phyloP scores from a whole-genome alignment of 2,329 filamentous ascomycete species.

The Pochonia chlamydosporia region DNA sequence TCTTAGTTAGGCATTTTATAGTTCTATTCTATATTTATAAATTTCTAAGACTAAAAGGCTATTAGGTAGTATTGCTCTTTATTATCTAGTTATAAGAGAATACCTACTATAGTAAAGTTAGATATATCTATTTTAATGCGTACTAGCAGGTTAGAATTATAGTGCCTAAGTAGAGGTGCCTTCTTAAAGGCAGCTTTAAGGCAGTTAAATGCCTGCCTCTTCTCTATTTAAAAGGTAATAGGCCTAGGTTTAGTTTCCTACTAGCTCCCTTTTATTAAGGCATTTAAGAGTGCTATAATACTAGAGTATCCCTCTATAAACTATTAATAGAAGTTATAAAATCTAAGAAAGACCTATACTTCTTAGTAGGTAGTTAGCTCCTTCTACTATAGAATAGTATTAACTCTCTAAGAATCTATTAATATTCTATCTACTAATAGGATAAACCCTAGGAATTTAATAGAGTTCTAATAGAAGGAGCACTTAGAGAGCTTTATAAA shows the following conservation, averaged over 20 bases:
- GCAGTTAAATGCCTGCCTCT: neutral
- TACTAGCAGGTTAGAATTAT: neutral
- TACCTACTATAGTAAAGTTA: neutral
- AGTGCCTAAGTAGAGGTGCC: neutral
- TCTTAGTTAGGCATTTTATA: too few relatives aligned
- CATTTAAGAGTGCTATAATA: neutral
- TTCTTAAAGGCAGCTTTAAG: neutral
- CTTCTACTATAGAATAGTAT: slow-evolving; percentile 2
- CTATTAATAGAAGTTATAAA: slow-evolving; percentile 3
- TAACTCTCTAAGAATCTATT: slow-evolving; percentile 4
- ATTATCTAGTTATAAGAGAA: neutral
- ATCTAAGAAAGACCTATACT: slow-evolving; percentile 3
- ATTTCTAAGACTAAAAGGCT: too few relatives aligned
- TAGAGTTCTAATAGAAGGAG: slow-evolving; percentile 1
- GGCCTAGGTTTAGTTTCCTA: neutral
- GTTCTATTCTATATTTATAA: too few relatives aligned
- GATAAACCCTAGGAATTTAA: too few relatives aligned
- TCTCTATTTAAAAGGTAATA: neutral
- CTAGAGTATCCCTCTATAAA: slow-evolving; percentile 6
- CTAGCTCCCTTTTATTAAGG: neutral
- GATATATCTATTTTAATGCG: neutral
- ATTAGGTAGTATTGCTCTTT: neutral
- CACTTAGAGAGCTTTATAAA: slow-evolving; percentile 6
- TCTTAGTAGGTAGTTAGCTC: neutral
- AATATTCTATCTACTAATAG: too few relatives aligned